Conservation (phyloP, 2,329 filamentous ascomycete genomes). For the Parastagonospora nodorum region DNA sequence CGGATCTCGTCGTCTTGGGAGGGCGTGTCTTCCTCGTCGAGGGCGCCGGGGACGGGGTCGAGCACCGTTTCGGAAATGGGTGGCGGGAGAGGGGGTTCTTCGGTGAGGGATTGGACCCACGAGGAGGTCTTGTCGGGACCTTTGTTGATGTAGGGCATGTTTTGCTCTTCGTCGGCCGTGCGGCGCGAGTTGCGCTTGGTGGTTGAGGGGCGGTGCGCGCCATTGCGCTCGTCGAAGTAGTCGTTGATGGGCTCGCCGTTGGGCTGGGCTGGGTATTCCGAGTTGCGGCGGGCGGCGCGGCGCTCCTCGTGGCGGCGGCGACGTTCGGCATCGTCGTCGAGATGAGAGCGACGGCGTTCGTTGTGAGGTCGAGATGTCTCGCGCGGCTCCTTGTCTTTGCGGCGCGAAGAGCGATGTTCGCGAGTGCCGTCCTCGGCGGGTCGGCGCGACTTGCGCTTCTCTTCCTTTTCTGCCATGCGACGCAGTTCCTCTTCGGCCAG, state of each 20-base stretch:
- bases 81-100: conserved; percentile 53
- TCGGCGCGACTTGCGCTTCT: conserved; percentile 35
- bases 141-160: conserved; percentile 42
- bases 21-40: conserved; percentile 41
- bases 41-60: conserved; percentile 41
- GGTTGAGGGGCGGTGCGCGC: conserved; percentile 12
- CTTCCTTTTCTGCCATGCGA: conserved; percentile 47
- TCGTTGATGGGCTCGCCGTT: conserved; percentile 47
- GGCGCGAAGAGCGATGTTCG: conserved; percentile 41
- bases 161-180: conserved; percentile 33
- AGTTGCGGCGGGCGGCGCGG: conserved; percentile 44
- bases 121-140: conserved; percentile 56
- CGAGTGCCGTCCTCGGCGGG: conserved; percentile 38
- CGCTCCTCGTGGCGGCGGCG: conserved; percentile 52
- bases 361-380: conserved; percentile 36
- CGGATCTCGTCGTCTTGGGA: conserved; percentile 48
- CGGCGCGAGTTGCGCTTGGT: conserved; percentile 36
- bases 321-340: conserved; percentile 44
- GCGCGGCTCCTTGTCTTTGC: conserved; percentile 38
- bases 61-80: conserved; percentile 54
- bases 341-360: conserved; percentile 43
- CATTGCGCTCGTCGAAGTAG: conserved; percentile 54
- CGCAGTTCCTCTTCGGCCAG: conserved; percentile 46
- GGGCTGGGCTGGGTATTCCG: conserved; percentile 35
- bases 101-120: conserved; percentile 55